phyloP scores from a whole-genome alignment of 2,329 filamentous ascomycete species.

The Aureobasidium melanogenum region DNA sequence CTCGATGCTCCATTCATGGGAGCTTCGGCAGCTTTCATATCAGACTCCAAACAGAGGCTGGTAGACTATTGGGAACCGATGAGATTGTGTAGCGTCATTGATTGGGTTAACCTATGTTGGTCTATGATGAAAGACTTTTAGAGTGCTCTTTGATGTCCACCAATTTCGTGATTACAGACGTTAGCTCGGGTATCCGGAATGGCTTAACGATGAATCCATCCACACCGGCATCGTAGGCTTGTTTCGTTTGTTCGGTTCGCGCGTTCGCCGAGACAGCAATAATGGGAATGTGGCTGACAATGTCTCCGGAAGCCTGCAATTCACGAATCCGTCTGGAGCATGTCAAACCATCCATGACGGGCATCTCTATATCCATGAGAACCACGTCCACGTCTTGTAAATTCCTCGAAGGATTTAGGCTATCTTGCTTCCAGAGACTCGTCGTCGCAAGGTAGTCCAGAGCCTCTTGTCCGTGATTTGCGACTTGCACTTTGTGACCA shows the following conservation, averaged over 20 bases:
- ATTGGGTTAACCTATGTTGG: too few species aligned
- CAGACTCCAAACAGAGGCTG: too few species aligned
- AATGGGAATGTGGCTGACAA: constrained; percentile 58
- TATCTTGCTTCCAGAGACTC: neutral
- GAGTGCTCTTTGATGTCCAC: too few species aligned
- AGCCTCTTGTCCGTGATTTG: constrained; percentile 21
- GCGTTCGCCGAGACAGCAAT: constrained; percentile 77
- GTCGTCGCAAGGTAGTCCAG: constrained; percentile 13
- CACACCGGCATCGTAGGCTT: constrained; percentile 64
- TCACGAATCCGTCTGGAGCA: constrained; percentile 58
- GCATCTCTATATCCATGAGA: constrained; percentile 49
- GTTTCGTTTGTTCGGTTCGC: constrained; percentile 62
- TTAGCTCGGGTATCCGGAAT: constrained; percentile 12
- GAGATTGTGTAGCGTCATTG: too few species aligned
- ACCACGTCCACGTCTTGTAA: neutral
- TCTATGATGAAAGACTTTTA: too few species aligned
- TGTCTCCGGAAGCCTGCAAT: constrained; percentile 44
- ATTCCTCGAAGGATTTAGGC: constrained; percentile 4
- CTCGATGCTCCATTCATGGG: too few species aligned
- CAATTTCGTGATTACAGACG: neutral
- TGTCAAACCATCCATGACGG: constrained; percentile 64
- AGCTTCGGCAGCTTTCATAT: too few species aligned
- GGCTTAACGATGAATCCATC: constrained; percentile 23
- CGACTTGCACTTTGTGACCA: constrained; percentile 19
- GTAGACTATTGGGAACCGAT: too few species aligned